phyloP scores from a whole-genome alignment of 768 basidiomycete genomes.

The Lactarius trivialis region DNA sequence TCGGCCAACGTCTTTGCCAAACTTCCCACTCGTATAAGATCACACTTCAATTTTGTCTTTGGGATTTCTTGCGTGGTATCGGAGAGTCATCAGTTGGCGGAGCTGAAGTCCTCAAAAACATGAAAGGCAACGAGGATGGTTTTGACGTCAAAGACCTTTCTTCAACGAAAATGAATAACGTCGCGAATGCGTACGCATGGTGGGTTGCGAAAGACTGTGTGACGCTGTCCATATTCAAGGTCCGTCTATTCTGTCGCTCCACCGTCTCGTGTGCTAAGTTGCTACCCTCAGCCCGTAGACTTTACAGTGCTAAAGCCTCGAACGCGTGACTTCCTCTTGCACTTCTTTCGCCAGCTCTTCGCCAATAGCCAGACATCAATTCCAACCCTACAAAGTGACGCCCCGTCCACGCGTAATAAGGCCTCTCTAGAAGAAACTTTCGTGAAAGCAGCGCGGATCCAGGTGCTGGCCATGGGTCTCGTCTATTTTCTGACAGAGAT shows the following conservation, averaged over 20 bases:
- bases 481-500: constrained; percentile 55
- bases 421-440: constrained; percentile 70
- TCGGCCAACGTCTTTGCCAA: constrained; percentile 76
- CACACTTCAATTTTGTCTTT: constrained; percentile 89
- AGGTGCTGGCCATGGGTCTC: constrained; percentile 67
- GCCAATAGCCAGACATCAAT: constrained; percentile 68
- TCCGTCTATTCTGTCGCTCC: constrained; percentile 28
- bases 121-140: constrained; percentile 40
- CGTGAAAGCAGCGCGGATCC: constrained; percentile 60
- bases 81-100: constrained; percentile 83
- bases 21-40: constrained; percentile 80
- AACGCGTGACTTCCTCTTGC: constrained; percentile 59
- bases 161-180: constrained; percentile 52
- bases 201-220: constrained; percentile 83
- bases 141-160: constrained; percentile 50
- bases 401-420: constrained; percentile 45
- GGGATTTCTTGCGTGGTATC: constrained; percentile 93
- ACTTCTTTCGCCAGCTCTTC: constrained; percentile 64
- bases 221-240: constrained; percentile 77
- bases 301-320: constrained; percentile 67
- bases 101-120: constrained; percentile 62
- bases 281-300: constrained; percentile 64
- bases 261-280: neutral
- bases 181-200: constrained; percentile 87
- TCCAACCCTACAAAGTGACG: constrained; percentile 45